These are phyloP conservation scores for Hydnum rufescens DNA, from an alignment of 768 basidiomycete species.

Conservation along the genomic window DNA sequence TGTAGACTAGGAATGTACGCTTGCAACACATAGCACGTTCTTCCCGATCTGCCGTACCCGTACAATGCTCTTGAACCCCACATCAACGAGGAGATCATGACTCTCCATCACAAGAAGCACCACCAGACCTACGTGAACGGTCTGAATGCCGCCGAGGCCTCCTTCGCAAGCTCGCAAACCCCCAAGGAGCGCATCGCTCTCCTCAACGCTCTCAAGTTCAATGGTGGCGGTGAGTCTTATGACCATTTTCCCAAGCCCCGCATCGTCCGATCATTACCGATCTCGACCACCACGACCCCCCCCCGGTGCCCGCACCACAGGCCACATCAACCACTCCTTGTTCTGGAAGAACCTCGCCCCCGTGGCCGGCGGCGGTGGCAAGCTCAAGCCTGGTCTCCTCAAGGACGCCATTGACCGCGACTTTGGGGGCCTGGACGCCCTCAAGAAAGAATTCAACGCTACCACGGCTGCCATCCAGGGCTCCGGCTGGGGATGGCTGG, in stretches of 20 bases:
- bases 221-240: slow-evolving; percentile 60
- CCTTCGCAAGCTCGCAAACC: slow-evolving; percentile 42
- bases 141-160: slow-evolving; percentile 73
- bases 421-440: slow-evolving; percentile 50
- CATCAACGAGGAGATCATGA: slow-evolving; percentile 85
- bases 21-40: slow-evolving; percentile 19
- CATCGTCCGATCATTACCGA: not conserved
- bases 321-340: slow-evolving; percentile 85
- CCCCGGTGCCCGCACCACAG: slow-evolving; percentile 12
- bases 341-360: slow-evolving; percentile 94
- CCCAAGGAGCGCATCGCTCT: slow-evolving; percentile 72
- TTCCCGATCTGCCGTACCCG: slow-evolving; percentile 55
- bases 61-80: slow-evolving; percentile 90
- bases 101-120: slow-evolving; percentile 85
- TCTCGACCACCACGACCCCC: not conserved
- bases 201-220: slow-evolving; percentile 85
- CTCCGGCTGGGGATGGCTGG: slow-evolving; percentile 90
- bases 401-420: slow-evolving; percentile 38
- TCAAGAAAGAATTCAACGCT: slow-evolving; percentile 71
- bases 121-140: slow-evolving; percentile 89
- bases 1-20: too few relatives aligned
- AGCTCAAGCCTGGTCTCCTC: slow-evolving; percentile 23
- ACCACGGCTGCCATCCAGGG: slow-evolving; percentile 77
- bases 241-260: not conserved
- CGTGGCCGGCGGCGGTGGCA: slow-evolving; percentile 12